Evolutionary conservation across 2,329 filamentous ascomycete species (phyloP), one percentile per base, ranked within the genome.

Genomic region (Verticillium zaregamsianum): DNA sequence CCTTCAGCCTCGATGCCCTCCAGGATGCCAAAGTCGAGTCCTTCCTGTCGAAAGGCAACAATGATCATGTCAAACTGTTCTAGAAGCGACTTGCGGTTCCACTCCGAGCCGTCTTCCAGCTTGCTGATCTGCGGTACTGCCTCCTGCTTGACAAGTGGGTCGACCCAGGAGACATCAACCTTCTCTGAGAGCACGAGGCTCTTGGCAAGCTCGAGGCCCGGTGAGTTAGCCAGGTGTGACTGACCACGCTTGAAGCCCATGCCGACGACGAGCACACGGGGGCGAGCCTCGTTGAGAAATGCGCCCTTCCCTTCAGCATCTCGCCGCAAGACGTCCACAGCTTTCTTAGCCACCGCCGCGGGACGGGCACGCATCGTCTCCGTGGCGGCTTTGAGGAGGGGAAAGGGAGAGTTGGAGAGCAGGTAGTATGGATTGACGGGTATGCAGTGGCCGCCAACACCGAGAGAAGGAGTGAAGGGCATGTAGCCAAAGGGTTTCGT

Each of bases 211-310:
- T 76, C 77, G 2, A 81, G 69, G 1, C 79, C 79, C 0, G 81
- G 81, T 0, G 80, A 82, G 65, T 82, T 80, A 61, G 74, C 76
- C 3, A 83, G 68, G 56, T 78, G 75, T 0, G 77, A 75, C 65
- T 83, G 80, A 3, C 81, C 81, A 6, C 72, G 68, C 68, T 83
- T 84, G 72, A 83, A 84, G 3, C 80, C 81, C 45, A 82, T 72
- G 0, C 81, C 81, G 0, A 78, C 78, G 3, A 82, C 76, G 1
- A 82, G 70, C 1, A 81, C 72, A 14, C 71, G 70, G 1, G 73
- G 73, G 23, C 64, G 49, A 52, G 58, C 14, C 12, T 52, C 55
- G 60, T 66, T 61, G 25, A 70, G 5, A 7, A 5, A 17, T 5
- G 14, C 9, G 54, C 9, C 17, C 4, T 20, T 17, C 1, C 15